These are phyloP conservation scores for Cyberlindnera saturnus DNA, from an alignment of 805 yeast species.

Conservation along the genomic window DNA sequence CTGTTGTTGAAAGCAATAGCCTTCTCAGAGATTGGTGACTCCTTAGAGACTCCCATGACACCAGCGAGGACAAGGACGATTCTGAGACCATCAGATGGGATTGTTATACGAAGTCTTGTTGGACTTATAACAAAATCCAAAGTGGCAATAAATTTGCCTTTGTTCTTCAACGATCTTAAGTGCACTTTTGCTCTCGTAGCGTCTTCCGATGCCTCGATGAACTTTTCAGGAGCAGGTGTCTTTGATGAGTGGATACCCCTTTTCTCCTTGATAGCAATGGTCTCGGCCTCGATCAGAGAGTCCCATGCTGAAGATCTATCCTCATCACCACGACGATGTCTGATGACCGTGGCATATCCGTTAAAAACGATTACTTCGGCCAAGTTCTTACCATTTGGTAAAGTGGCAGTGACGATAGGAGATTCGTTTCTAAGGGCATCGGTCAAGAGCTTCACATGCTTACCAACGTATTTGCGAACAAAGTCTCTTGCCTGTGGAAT, in stretches of 20 bases:
- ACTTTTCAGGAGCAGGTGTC: constrained; percentile 49
- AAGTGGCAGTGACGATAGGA: constrained; percentile 53
- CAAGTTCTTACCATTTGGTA: constrained; percentile 50
- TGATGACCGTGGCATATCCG: constrained; percentile 75
- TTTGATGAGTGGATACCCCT: constrained; percentile 59
- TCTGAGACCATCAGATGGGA: constrained; percentile 68
- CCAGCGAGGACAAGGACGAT: constrained; percentile 76
- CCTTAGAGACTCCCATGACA: constrained; percentile 38
- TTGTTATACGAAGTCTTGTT: constrained; percentile 56
- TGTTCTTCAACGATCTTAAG: constrained; percentile 61
- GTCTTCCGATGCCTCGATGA: constrained; percentile 77
- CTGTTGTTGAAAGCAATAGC: constrained; percentile 50
- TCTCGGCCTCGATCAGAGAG: constrained; percentile 62
- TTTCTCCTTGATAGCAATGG: constrained; percentile 46
- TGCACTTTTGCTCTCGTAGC: constrained; percentile 68
- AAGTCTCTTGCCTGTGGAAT: constrained; percentile 68
- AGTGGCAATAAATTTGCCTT: constrained; percentile 56
- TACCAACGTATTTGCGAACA: constrained; percentile 68
- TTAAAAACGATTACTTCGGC: constrained; percentile 51
- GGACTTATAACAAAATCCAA: constrained; percentile 71
- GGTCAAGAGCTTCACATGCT: constrained; percentile 51
- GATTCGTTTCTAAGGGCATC: constrained; percentile 69
- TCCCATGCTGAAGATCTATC: constrained; percentile 79
- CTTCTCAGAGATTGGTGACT: constrained; percentile 34
- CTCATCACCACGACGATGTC: constrained; percentile 66